Evolutionary conservation across 208 protist genomes (phyloP).

Genomic region (Balamuthia mandrillaris): DNA sequence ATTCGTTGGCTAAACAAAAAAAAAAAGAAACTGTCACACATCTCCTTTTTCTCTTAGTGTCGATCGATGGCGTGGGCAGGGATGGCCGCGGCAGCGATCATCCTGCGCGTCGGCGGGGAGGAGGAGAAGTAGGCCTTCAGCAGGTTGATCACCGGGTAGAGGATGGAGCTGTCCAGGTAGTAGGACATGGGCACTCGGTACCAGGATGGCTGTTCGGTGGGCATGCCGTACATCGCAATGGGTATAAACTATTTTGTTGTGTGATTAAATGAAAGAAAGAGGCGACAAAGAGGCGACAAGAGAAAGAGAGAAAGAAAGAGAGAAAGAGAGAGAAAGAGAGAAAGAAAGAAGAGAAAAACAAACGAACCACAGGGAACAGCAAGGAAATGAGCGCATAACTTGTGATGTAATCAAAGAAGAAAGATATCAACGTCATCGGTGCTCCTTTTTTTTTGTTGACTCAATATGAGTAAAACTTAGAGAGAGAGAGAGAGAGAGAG

Average conservation of each 20-base stretch:
- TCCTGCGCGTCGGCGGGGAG: not conserved
- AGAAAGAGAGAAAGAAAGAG: not conserved
- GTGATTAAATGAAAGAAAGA: not conserved
- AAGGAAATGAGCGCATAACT: constrained; percentile 26
- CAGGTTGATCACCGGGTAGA: not conserved
- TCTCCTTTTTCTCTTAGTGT: not conserved
- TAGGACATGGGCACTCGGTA: constrained; percentile 9
- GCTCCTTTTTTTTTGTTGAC: not conserved
- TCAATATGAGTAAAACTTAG: not conserved
- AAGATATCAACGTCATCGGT: not conserved
- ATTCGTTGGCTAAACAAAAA: not conserved
- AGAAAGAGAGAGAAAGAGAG: not conserved
- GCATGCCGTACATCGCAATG: constrained; percentile 20
- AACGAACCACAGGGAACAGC: constrained; percentile 26
- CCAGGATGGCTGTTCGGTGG: constrained; percentile 12
- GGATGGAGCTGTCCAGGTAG: constrained; percentile 35
- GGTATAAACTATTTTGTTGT: constrained; percentile 32
- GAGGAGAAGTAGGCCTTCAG: not conserved
- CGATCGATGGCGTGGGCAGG: not conserved
- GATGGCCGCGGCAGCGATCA: not conserved
- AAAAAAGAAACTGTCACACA: not conserved
- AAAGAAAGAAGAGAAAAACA: not conserved
- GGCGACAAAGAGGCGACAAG: not conserved
- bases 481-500: not conserved
- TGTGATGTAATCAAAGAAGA: constrained; percentile 33